Evolutionary conservation across 257 asterid genomes (phyloP), one percentile per base, ranked within the genome.

Genomic region (Solanum habrochaites): DNA sequence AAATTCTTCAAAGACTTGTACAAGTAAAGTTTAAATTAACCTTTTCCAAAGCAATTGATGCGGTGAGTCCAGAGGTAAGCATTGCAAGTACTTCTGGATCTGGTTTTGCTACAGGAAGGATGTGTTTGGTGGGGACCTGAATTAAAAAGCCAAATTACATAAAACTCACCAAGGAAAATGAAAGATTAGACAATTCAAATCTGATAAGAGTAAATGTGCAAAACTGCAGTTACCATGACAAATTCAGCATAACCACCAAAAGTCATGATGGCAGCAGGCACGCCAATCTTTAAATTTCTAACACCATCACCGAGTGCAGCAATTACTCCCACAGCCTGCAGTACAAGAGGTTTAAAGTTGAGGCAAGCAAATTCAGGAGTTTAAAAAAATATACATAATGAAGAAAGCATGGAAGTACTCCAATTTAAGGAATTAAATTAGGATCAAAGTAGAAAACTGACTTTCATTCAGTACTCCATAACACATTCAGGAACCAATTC

Each of bases 31-130:
- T 39, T 78, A 64, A 58, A 86, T 83, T 82, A 27, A 95, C 99
- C 98, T 97, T 97, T 89, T 97, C 98, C 88, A 97, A 89, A 90
- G 98, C 94, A 88, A 97, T 93, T 77, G 99, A 95, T 87, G 99
- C 99, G 58, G 99, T 97, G 64, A 95, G 93, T 86, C 99, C 99
- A 85, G 98, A 97, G 2, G 98, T 97, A 88, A 97, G 99, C 99
- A 95, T 95, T 85, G 99, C 99, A 91, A 97, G 93, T 58, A 97
- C 95, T 94, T 93, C 98, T 82, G 98, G 97, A 92, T 94, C 99
- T 60, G 99, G 98, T 90, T 97, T 93, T 84, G 97, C 95, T 83
- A 97, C 98, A 69, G 98, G 96, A 91, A 97, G 99, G 90, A 97
- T 94, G 90, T 93, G 97, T 89, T 94, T 94, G 83, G 97, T 86